A percentile compares a stretch with the other conserved stretches of the same genome.
These are phyloP conservation scores for Coemansia sp. DNA, from an alignment of 192 early-diverging fungal species.

Conservation along the genomic window DNA sequence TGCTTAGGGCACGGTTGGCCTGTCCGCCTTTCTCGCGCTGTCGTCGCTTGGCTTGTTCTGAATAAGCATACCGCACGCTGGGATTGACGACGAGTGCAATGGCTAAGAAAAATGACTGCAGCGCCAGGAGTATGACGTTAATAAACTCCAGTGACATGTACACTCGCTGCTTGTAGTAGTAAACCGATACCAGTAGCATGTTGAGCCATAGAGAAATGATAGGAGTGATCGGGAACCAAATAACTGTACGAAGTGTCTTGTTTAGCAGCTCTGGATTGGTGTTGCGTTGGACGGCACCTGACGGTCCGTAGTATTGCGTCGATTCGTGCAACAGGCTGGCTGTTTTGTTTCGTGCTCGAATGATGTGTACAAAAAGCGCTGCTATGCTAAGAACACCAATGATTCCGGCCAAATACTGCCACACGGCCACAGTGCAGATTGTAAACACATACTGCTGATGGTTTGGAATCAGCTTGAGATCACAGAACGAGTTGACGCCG, in stretches of 20 bases:
- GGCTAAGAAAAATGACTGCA: conserved; percentile 31
- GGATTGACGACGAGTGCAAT: conserved; percentile 41
- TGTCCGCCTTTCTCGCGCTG: background rate
- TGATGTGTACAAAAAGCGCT: conserved; percentile 10
- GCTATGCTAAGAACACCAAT: conserved; percentile 27
- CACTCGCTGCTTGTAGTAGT: conserved; percentile 18
- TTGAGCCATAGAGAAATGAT: conserved; percentile 45
- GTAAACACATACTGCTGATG: conserved; percentile 14
- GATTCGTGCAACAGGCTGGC: conserved; percentile 4
- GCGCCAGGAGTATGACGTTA: conserved; percentile 23
- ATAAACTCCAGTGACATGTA: conserved; percentile 26
- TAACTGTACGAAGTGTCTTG: conserved; percentile 21
- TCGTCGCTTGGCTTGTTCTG: background rate
- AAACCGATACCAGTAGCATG: conserved; percentile 12
- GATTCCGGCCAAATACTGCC: conserved; percentile 30
- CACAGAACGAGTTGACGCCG: conserved; percentile 11
- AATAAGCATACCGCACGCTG: conserved; percentile 3
- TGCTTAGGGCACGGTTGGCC: background rate
- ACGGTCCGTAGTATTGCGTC: conserved; percentile 5
- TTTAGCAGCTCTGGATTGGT: conserved; percentile 16
- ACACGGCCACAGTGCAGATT: conserved; percentile 8
- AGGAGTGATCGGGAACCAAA: conserved; percentile 46
- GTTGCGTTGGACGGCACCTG: background rate
- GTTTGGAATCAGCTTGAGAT: background rate
- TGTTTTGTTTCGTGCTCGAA: conserved; percentile 18